These are phyloP conservation scores for Adansonia rubrostipa DNA, from an alignment of 441 rosid species.

Conservation along the genomic window DNA sequence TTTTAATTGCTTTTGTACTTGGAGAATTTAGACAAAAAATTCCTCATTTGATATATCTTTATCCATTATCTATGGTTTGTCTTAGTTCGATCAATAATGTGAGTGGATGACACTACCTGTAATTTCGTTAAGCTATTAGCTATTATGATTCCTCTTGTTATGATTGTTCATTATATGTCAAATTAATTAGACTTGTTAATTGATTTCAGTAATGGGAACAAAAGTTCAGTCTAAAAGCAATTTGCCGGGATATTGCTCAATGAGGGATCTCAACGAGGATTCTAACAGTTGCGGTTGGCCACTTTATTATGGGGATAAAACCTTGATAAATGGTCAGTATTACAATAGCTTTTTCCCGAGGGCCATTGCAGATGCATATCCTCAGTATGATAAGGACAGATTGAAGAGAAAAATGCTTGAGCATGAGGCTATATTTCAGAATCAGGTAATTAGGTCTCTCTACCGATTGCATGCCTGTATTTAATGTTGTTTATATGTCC, in stretches of 20 bases:
- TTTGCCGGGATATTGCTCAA: slow-evolving; percentile 67
- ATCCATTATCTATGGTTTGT: not conserved
- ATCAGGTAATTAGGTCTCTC: slow-evolving; percentile 60
- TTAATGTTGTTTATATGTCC: not conserved
- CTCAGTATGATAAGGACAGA: slow-evolving; percentile 58
- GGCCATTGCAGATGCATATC: slow-evolving; percentile 52
- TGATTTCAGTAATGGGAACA: slow-evolving; percentile 83
- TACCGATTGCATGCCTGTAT: not conserved
- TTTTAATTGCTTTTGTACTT: not conserved
- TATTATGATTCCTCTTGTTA: not conserved
- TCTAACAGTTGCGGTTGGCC: slow-evolving; percentile 84
- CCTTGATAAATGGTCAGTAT: slow-evolving; percentile 59
- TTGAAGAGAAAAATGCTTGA: slow-evolving; percentile 82
- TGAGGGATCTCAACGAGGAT: slow-evolving; percentile 89
- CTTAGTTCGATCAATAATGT: not conserved
- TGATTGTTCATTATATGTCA: not conserved
- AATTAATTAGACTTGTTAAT: slow-evolving; percentile 19
- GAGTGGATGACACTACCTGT: not conserved
- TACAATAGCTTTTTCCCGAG: slow-evolving; percentile 58
- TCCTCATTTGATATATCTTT: not conserved
- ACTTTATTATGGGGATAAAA: slow-evolving; percentile 54
- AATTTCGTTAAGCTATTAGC: not conserved
- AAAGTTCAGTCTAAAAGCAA: slow-evolving; percentile 74
- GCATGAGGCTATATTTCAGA: slow-evolving; percentile 85
- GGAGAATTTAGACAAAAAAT: not conserved